Evolutionary conservation across 176 grass and related monocot species (phyloP).

Genomic region (Pontederia paniculata): DNA sequence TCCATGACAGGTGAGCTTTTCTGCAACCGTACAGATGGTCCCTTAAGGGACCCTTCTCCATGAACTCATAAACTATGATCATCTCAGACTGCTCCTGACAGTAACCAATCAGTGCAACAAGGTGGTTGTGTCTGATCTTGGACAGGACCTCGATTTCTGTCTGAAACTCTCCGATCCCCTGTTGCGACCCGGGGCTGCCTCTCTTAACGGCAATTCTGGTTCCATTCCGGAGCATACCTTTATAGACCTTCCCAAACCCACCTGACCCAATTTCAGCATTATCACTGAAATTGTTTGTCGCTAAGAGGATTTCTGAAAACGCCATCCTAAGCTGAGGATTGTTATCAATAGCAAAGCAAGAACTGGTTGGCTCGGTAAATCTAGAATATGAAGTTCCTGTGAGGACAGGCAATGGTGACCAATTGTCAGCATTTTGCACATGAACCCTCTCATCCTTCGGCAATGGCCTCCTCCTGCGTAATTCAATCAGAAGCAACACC

Average conservation of each 20-base stretch:
- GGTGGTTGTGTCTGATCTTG: slow-evolving; percentile 54
- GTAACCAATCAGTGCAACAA: slow-evolving; percentile 64
- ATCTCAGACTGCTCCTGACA: slow-evolving; percentile 61
- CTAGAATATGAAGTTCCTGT: slow-evolving; percentile 3
- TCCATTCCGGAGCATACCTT: slow-evolving; percentile 37
- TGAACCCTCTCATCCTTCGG: background rate
- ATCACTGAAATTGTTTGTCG: slow-evolving; percentile 44
- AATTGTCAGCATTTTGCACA: background rate
- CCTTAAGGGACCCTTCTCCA: slow-evolving; percentile 62
- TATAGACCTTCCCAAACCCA: slow-evolving; percentile 69
- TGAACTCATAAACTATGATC: slow-evolving; percentile 77
- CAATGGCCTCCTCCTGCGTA: background rate
- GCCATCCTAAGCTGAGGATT: slow-evolving; percentile 13
- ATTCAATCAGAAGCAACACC: background rate
- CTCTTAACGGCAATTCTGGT: slow-evolving; percentile 56
- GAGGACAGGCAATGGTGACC: slow-evolving; percentile 1
- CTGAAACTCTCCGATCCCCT: slow-evolving; percentile 54
- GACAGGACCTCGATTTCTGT: slow-evolving; percentile 71
- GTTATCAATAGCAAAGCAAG: background rate
- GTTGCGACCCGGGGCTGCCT: slow-evolving; percentile 24
- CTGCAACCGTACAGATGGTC: slow-evolving; percentile 42
- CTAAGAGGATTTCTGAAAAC: slow-evolving; percentile 35
- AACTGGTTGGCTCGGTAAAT: background rate
- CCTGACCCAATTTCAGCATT: slow-evolving; percentile 40
- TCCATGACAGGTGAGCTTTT: slow-evolving; percentile 35